These are phyloP conservation scores for Emmonsiellopsis sp. DNA, from an alignment of 2,329 filamentous ascomycete genomes.

Conservation along the genomic window DNA sequence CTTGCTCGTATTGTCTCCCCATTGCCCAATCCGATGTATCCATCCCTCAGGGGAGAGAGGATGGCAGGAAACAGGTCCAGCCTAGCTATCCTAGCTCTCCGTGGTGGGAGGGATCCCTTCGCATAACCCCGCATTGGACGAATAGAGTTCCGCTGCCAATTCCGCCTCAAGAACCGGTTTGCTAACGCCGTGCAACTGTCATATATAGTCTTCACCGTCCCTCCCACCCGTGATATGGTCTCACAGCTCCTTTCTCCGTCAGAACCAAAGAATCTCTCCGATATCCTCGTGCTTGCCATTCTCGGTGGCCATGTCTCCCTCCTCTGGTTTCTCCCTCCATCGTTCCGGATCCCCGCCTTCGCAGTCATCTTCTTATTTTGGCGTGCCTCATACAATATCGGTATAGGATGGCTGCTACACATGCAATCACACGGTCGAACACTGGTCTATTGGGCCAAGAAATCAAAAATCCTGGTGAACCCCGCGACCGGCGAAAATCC, in stretches of 20 bases:
- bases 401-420: conserved; percentile 82
- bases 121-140: background rate
- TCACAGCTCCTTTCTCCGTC: conserved; percentile 90
- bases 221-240: conserved; percentile 97
- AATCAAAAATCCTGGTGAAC: conserved; percentile 76
- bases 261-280: conserved; percentile 90
- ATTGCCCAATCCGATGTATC: too few species aligned
- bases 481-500: conserved; percentile 74
- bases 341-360: conserved; percentile 65
- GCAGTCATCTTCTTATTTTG: conserved; percentile 83
- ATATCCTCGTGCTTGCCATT: conserved; percentile 69
- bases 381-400: conserved; percentile 85
- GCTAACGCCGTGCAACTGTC: background rate
- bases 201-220: conserved; percentile 80
- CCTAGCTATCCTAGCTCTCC: background rate
- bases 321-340: conserved; percentile 62
- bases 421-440: conserved; percentile 84
- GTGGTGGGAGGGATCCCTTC: background rate
- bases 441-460: conserved; percentile 78
- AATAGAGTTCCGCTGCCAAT: background rate
- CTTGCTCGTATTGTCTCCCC: background rate
- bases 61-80: background rate
- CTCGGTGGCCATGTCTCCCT: conserved; percentile 65
- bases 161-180: background rate
- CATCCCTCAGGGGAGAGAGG: background rate